A percentile compares a stretch with the other conserved stretches of the same genome.
phyloP scores from a whole-genome alignment of 768 basidiomycete species.

The Termitomyces sp. region DNA sequence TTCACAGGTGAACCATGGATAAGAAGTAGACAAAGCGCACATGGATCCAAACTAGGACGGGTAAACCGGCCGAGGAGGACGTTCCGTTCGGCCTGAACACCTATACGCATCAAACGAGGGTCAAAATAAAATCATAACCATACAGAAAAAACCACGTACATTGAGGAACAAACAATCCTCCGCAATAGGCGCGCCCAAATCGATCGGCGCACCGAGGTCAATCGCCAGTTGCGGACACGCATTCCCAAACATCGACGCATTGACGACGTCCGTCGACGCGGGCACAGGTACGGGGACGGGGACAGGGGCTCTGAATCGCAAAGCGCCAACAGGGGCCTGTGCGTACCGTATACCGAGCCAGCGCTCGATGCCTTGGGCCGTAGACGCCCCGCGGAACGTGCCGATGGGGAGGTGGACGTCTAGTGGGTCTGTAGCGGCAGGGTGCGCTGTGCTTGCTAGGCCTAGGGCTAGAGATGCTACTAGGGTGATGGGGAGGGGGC shows the following conservation, averaged over 20 bases:
- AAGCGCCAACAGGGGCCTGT: conserved; percentile 44
- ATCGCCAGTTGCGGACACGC: conserved; percentile 46
- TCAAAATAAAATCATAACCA: too few species aligned
- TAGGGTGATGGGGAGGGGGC: too few species aligned
- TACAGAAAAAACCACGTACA: conserved; percentile 17
- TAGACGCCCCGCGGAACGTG: conserved; percentile 38
- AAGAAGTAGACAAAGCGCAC: conserved; percentile 15
- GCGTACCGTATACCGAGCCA: conserved; percentile 64
- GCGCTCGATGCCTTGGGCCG: conserved; percentile 39
- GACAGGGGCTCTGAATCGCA: conserved; percentile 54
- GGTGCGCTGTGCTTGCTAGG: too few species aligned
- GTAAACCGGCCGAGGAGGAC: conserved; percentile 21
- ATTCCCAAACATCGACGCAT: conserved; percentile 46
- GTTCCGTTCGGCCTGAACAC: conserved; percentile 29
- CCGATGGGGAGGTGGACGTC: conserved; percentile 37
- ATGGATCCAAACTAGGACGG: conserved; percentile 35
- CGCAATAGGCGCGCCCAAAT: conserved; percentile 35
- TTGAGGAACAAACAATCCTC: conserved; percentile 57
- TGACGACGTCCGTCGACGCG: conserved; percentile 17
- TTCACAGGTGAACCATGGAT: background rate
- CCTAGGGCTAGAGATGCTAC: too few species aligned
- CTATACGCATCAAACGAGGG: too few species aligned
- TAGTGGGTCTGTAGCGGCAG: conserved; percentile 11
- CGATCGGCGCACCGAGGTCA: conserved; percentile 34
- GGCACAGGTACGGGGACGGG: conserved; percentile 28